Percentiles rank a stretch among this genome's conserved stretches.
These are phyloP conservation scores for Tetrapisispora pingtungensis DNA, from an alignment of 805 yeast genomes.

Conservation along the genomic window DNA sequence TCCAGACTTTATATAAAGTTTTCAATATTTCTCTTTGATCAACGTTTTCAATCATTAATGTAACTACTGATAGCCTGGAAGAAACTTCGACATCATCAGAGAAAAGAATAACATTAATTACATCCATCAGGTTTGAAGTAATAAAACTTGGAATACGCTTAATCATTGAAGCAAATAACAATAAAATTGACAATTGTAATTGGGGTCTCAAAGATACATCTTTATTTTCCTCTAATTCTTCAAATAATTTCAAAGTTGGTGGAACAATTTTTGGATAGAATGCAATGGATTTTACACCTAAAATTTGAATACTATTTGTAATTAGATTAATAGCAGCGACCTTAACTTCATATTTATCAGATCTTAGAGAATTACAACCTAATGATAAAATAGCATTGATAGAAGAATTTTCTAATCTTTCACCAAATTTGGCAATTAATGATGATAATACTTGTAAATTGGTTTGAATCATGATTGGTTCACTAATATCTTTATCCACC, in stretches of 20 bases:
- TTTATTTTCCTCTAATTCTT: constrained; percentile 17
- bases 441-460: constrained; percentile 58
- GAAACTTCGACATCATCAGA: constrained; percentile 50
- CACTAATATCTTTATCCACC: constrained; percentile 17
- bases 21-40: constrained; percentile 55
- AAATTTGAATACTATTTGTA: constrained; percentile 54
- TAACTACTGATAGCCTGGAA: constrained; percentile 52
- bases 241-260: constrained; percentile 55
- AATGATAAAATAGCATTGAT: constrained; percentile 41
- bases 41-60: constrained; percentile 52
- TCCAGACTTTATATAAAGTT: constrained; percentile 58
- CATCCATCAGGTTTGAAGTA: constrained; percentile 53
- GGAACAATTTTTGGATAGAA: constrained; percentile 77
- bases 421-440: constrained; percentile 54
- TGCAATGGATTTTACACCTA: constrained; percentile 83
- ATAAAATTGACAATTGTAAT: constrained; percentile 60
- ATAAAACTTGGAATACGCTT: constrained; percentile 82
- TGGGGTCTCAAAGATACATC: constrained; percentile 25
- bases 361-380: constrained; percentile 42
- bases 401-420: constrained; percentile 36
- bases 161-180: constrained; percentile 62
- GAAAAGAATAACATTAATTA: constrained; percentile 47
- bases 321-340: constrained; percentile 68
- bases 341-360: constrained; percentile 47
- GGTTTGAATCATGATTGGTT: constrained; percentile 49